These are phyloP conservation scores for Teunomyces lycoperdinae DNA, from an alignment of 805 yeast species.

Conservation along the genomic window DNA sequence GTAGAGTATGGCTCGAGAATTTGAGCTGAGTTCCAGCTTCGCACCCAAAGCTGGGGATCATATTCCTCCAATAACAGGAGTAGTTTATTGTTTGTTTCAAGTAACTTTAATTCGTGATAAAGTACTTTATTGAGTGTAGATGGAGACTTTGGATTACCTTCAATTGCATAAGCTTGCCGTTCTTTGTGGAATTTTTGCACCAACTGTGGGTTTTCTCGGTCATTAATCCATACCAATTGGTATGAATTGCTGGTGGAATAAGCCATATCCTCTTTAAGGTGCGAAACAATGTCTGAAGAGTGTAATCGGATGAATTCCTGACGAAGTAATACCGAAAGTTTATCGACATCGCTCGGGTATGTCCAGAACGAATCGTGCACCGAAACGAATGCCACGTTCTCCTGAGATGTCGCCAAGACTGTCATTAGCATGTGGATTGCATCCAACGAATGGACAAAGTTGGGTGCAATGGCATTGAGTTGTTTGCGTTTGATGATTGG, in stretches of 20 bases:
- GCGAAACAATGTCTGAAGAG: constrained; percentile 21
- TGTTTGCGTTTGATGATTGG: constrained; percentile 30
- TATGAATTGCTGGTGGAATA: constrained; percentile 19
- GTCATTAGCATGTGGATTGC: constrained; percentile 40
- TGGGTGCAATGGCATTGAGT: constrained; percentile 40
- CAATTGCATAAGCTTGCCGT: constrained; percentile 5
- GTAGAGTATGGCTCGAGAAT: constrained; percentile 3
- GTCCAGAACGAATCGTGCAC: constrained; percentile 49
- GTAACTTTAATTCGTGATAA: constrained; percentile 12
- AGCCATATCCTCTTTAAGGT: constrained; percentile 25
- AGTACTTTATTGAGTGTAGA: constrained; percentile 7
- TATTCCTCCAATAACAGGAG: constrained; percentile 14
- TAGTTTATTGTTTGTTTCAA: constrained; percentile 3
- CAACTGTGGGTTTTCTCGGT: constrained; percentile 8
- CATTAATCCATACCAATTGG: constrained; percentile 34
- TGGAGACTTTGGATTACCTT: background rate
- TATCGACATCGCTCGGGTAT: constrained; percentile 28
- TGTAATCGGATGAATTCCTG: constrained; percentile 37
- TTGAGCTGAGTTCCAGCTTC: constrained; percentile 2
- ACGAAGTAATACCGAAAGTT: constrained; percentile 25
- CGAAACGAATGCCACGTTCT: constrained; percentile 29
- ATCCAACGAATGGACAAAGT: constrained; percentile 43
- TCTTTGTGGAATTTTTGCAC: constrained; percentile 5
- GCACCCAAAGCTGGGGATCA: constrained; percentile 23
- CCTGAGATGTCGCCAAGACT: constrained; percentile 19